A percentile compares a stretch with the other conserved stretches of the same genome.
phyloP scores from a whole-genome alignment of 2,329 filamentous ascomycete genomes.

The Aureobasidium sp. region DNA sequence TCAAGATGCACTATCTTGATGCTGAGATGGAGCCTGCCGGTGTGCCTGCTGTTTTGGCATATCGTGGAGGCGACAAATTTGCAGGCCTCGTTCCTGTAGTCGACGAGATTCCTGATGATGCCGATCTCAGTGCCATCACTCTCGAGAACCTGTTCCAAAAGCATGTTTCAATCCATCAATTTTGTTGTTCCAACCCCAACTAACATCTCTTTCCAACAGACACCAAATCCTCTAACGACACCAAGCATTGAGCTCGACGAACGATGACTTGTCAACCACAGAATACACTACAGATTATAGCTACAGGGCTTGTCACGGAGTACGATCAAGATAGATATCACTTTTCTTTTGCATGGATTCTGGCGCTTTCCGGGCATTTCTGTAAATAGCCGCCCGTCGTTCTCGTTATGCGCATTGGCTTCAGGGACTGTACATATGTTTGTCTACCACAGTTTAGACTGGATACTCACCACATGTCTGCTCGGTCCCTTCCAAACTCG shows the following conservation, averaged over 20 bases:
- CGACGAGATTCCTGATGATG: conserved; percentile 66
- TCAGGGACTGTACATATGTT: neutral
- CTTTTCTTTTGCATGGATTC: neutral
- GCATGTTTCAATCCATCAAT: conserved; percentile 29
- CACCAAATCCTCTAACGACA: conserved; percentile 13
- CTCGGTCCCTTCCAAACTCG: neutral
- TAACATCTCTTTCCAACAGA: neutral
- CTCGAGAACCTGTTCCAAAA: conserved; percentile 50
- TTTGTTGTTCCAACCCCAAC: neutral
- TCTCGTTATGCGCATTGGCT: neutral
- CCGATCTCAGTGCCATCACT: conserved; percentile 41
- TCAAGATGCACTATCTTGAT: conserved; percentile 84
- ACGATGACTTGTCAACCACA: neutral
- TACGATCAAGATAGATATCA: neutral
- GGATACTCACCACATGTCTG: neutral
- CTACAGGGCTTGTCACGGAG: neutral
- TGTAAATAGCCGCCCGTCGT: neutral
- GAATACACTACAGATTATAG: neutral
- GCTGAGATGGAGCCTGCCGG: conserved; percentile 89
- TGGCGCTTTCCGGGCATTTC: neutral
- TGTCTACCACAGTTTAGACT: neutral
- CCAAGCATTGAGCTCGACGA: neutral
- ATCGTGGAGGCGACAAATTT: conserved; percentile 83
- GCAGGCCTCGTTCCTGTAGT: conserved; percentile 82
- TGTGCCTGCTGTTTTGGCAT: conserved; percentile 81